Percentiles rank a stretch among this genome's conserved stretches.
phyloP scores from a whole-genome alignment of 164 flowering plant species.

The Tetracentron sinense region DNA sequence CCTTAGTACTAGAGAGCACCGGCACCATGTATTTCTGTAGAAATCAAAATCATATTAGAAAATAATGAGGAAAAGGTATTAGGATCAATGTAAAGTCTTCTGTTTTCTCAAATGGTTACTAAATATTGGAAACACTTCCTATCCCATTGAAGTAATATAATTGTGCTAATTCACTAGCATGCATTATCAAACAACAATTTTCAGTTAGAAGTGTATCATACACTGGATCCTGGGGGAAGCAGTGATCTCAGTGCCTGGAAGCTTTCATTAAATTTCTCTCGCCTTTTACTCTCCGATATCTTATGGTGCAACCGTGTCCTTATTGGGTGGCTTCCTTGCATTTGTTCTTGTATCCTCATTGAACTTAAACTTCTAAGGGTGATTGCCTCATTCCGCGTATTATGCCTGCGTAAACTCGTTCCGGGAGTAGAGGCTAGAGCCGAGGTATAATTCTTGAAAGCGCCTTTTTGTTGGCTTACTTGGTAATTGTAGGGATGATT shows the following conservation, averaged over 20 bases:
- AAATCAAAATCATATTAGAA: not conserved
- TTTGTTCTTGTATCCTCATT: slow-evolving; percentile 24
- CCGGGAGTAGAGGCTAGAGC: slow-evolving; percentile 6
- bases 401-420: slow-evolving; percentile 20
- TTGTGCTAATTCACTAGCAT: not conserved
- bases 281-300: slow-evolving; percentile 74
- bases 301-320: slow-evolving; percentile 64
- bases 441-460: slow-evolving; percentile 44
- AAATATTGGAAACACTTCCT: too few relatives aligned
- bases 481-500: not conserved
- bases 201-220: slow-evolving; percentile 12
- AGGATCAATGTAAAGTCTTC: too few relatives aligned
- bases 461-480: slow-evolving; percentile 12
- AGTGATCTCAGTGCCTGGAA: slow-evolving; percentile 63
- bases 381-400: slow-evolving; percentile 42
- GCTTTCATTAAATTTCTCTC: slow-evolving; percentile 81
- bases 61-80: not conserved
- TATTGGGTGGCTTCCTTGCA: slow-evolving; percentile 33
- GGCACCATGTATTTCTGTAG: slow-evolving; percentile 78
- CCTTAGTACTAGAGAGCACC: slow-evolving; percentile 47
- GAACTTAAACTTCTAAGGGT: slow-evolving; percentile 28
- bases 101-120: too few relatives aligned
- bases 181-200: not conserved
- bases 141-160: too few relatives aligned
- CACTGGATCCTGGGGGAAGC: slow-evolving; percentile 89